These are phyloP conservation scores for Kwoniella newhampshirensis DNA, from an alignment of 768 basidiomycete species.

Conservation along the genomic window DNA sequence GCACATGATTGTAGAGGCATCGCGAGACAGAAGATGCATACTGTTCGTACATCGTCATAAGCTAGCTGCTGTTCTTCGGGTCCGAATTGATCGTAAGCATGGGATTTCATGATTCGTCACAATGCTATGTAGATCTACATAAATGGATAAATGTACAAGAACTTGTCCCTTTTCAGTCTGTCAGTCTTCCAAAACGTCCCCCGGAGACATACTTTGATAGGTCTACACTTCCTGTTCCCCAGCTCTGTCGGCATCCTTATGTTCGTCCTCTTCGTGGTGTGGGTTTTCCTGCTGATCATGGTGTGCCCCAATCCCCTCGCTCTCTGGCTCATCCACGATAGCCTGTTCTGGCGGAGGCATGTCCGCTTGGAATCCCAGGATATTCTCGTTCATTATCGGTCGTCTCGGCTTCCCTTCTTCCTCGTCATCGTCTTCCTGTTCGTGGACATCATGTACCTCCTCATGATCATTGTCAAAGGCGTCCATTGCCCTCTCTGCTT, in stretches of 20 bases:
- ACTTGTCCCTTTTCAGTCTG: too few relatives aligned
- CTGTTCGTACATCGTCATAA: background rate
- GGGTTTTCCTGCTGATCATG: conserved; percentile 7
- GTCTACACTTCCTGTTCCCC: too few relatives aligned
- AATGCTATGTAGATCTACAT: too few relatives aligned
- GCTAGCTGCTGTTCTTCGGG: too few relatives aligned
- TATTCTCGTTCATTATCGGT: conserved; percentile 8
- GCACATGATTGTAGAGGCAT: conserved; percentile 30
- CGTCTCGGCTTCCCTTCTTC: background rate
- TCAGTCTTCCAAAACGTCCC: too few relatives aligned
- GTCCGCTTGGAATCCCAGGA: conserved; percentile 21
- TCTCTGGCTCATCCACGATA: conserved; percentile 24
- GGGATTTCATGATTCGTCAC: too few relatives aligned
- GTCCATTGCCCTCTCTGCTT: background rate
- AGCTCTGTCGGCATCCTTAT: too few relatives aligned
- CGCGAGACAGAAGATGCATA: background rate
- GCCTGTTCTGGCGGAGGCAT: conserved; percentile 24
- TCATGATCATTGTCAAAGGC: conserved; percentile 1
- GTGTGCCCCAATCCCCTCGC: too few relatives aligned
- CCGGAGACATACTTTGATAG: too few relatives aligned
- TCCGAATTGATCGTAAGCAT: too few relatives aligned
- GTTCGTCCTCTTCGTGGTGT: background rate
- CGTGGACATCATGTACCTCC: background rate
- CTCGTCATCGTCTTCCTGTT: background rate
- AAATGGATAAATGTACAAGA: too few relatives aligned